Evolutionary conservation across 176 grass and related monocot species (phyloP).

Genomic region (Oryza meyeriana): DNA sequence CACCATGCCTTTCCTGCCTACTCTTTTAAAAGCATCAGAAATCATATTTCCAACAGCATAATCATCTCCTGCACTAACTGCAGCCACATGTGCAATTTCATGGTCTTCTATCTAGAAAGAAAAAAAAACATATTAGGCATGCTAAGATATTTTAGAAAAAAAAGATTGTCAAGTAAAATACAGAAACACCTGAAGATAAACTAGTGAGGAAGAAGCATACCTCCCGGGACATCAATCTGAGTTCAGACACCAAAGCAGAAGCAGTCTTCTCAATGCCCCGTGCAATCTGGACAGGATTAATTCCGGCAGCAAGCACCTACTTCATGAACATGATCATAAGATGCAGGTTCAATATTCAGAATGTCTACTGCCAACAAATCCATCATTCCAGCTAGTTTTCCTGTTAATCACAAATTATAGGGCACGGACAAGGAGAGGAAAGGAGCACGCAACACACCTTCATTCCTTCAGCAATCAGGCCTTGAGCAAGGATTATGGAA

Average conservation of each 20-base stretch:
- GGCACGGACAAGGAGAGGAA: conserved; percentile 1
- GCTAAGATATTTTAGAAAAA: conserved; percentile 2
- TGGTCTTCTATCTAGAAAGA: conserved; percentile 71
- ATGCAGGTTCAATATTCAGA: conserved; percentile 8
- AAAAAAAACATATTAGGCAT: background rate
- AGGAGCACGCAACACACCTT: conserved; percentile 47
- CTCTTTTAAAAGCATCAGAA: conserved; percentile 71
- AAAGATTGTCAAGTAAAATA: background rate
- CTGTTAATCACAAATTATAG: background rate
- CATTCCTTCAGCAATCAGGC: conserved; percentile 89
- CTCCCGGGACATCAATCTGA: conserved; percentile 76
- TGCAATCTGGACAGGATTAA: conserved; percentile 84
- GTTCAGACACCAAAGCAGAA: conserved; percentile 74
- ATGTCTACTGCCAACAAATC: background rate
- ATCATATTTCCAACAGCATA: conserved; percentile 76
- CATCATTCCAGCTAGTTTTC: background rate
- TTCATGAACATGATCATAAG: conserved; percentile 43
- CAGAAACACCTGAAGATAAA: background rate
- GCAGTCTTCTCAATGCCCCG: conserved; percentile 87
- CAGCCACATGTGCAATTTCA: conserved; percentile 82
- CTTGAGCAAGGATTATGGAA: conserved; percentile 90
- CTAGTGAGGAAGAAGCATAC: conserved; percentile 23
- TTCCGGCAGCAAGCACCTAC: conserved; percentile 94
- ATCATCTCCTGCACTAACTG: conserved; percentile 90
- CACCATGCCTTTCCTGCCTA: conserved; percentile 79